phyloP scores from a whole-genome alignment of 345 rosid species.

The Eucalyptus fibrosa region DNA sequence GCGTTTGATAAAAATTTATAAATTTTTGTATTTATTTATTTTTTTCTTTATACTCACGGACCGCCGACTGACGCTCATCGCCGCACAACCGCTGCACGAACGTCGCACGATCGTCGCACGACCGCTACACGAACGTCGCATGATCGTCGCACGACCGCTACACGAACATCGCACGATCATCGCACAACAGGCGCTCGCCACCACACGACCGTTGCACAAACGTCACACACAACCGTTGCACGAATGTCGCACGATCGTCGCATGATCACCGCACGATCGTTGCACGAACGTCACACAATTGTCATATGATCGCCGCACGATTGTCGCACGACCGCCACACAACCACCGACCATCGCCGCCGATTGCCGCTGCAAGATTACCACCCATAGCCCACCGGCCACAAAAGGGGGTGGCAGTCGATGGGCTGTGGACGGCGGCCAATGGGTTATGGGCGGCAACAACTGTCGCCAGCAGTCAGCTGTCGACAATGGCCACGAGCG shows the following conservation, averaged over 20 bases:
- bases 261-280: accelerated
- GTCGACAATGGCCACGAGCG: accelerated
- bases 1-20: too few species aligned
- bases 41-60: accelerated
- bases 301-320: too few species aligned
- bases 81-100: too few species aligned
- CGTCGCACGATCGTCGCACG: too few species aligned
- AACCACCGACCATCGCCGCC: accelerated
- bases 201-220: accelerated
- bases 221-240: too few species aligned
- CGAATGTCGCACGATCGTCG: accelerated
- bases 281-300: too few species aligned
- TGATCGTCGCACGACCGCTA: accelerated
- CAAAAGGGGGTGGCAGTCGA: accelerated
- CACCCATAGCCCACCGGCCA: accelerated
- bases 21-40: too few species aligned
- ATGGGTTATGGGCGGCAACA: accelerated
- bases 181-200: accelerated
- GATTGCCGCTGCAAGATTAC: accelerated
- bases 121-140: accelerated
- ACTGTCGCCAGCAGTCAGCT: accelerated
- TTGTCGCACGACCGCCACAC: too few species aligned
- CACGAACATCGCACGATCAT: accelerated
- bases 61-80: accelerated
- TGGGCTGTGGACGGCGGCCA: too few species aligned